Evolutionary conservation across 208 protist species (phyloP), one percentile per base, ranked within the genome.

Genomic region (Leishmania aethiopica): DNA sequence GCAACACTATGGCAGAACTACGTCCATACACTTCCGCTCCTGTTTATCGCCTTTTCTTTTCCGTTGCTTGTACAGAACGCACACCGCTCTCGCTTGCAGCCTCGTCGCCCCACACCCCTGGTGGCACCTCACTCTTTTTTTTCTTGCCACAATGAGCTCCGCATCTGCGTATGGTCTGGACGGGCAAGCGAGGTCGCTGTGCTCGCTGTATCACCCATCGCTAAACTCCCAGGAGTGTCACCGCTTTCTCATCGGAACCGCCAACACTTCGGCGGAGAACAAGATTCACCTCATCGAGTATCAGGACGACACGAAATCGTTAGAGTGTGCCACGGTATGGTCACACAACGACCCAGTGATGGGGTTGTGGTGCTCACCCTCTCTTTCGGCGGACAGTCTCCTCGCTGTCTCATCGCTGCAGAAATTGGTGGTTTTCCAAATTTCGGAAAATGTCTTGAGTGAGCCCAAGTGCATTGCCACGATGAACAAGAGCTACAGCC

Each of bases 241-340:
- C 76, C 78, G 82, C 10, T 96, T 97, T 85, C 73, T 97, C 60
- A 92, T 96, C 11, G 92, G 92, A 6, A 95, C 94, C 15, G 82
- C 85, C 5, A 91, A 79, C 75, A 74, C 85, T 42, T 79, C 84
- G 2, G 82, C 79, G 0, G 89, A 90, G 45, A 97, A 96, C 78
- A 95, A 95, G 78, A 94, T 96, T 32, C 85, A 93, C 64, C 73
- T 96, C 11, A 84, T 97, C 3, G 92, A 96, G 59, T 96, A 91
- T 77, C 85, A 93, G 1, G 93, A 95, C 66, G 90, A 91, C 49
- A 90, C 85, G 6, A 87, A 90, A 25, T 82, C 88, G 7, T 49
- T 96, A 10, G 93, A 96, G 70, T 95, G 92, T 74, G 83, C 78
- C 3, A 79, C 89, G 1, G 84, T 93, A 0, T 97, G 92, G 94